These are phyloP conservation scores for Lyophyllum shimeji DNA, from an alignment of 768 basidiomycete genomes.

Conservation along the genomic window DNA sequence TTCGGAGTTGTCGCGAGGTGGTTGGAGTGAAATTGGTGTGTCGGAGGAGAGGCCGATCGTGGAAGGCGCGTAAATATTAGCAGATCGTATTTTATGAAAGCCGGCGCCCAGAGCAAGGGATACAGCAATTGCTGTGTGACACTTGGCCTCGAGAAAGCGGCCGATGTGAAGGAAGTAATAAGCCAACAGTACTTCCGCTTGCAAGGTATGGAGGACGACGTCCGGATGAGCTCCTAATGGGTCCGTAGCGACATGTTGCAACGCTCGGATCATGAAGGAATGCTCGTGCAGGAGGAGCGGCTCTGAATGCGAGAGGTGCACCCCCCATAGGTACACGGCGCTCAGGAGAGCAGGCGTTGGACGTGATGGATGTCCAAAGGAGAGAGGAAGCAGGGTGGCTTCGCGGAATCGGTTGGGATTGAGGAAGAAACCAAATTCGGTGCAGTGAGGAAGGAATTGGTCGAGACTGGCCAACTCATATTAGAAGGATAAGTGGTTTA, in stretches of 20 bases:
- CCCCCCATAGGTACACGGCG: constrained; percentile 52
- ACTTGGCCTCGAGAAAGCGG: constrained; percentile 59
- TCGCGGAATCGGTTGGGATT: constrained; percentile 45
- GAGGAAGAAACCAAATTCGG: constrained; percentile 70
- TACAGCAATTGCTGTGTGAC: constrained; percentile 53
- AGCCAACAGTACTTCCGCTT: constrained; percentile 63
- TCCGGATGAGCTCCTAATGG: constrained; percentile 49
- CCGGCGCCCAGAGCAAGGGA: constrained; percentile 46
- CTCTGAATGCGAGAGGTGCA: constrained; percentile 46
- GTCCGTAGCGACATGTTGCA: constrained; percentile 46
- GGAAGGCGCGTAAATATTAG: constrained; percentile 33
- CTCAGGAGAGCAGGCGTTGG: constrained; percentile 50
- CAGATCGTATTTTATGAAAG: constrained; percentile 45
- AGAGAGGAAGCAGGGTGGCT: constrained; percentile 45
- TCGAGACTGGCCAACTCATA: constrained; percentile 43
- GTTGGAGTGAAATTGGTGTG: constrained; percentile 41
- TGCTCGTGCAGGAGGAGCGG: constrained; percentile 40
- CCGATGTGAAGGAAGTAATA: constrained; percentile 65
- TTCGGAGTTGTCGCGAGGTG: constrained; percentile 47
- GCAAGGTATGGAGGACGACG: constrained; percentile 51
- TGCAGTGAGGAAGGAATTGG: constrained; percentile 55
- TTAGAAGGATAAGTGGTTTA: constrained; percentile 3
- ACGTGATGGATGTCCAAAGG: constrained; percentile 45
- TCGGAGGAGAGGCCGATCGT: constrained; percentile 38
- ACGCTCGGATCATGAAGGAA: constrained; percentile 47